These are phyloP conservation scores for Acacia melanoxylon DNA, from an alignment of 306 rosid genomes.

Conservation along the genomic window DNA sequence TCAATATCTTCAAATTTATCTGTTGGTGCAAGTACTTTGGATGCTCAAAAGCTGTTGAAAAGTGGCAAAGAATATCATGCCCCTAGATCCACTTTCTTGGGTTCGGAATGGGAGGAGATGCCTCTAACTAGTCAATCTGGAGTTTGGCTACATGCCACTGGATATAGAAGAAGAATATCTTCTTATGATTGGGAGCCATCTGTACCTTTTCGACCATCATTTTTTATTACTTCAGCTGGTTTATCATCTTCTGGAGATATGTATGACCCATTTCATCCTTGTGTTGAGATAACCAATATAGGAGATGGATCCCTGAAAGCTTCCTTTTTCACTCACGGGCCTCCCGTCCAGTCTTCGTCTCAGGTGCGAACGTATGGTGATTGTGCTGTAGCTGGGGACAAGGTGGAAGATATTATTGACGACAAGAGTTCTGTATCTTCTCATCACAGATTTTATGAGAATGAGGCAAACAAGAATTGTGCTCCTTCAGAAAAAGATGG, in stretches of 20 bases:
- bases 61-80: slow-evolving; percentile 42
- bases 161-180: slow-evolving; percentile 44
- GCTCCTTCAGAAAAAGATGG: slow-evolving; percentile 49
- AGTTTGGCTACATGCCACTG: slow-evolving; percentile 36
- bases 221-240: slow-evolving; percentile 60
- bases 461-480: slow-evolving; percentile 42
- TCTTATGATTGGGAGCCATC: slow-evolving; percentile 91
- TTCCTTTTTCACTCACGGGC: slow-evolving; percentile 52
- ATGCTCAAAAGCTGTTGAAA: slow-evolving; percentile 41
- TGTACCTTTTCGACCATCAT: slow-evolving; percentile 82
- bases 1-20: slow-evolving; percentile 47
- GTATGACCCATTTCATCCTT: slow-evolving; percentile 72
- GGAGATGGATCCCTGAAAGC: slow-evolving; percentile 62
- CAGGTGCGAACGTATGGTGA: slow-evolving; percentile 40
- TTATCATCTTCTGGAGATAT: slow-evolving; percentile 54
- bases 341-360: slow-evolving; percentile 43
- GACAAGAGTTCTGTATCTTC: slow-evolving; percentile 82
- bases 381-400: slow-evolving; percentile 50
- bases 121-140: slow-evolving; percentile 39
- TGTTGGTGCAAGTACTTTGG: slow-evolving; percentile 32
- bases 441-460: slow-evolving; percentile 55
- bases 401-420: slow-evolving; percentile 51
- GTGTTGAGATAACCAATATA: slow-evolving; percentile 72
- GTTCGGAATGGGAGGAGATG: slow-evolving; percentile 45
- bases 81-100: slow-evolving; percentile 44